Conservation (phyloP, 73 alveolate species). For the Durusdinium trenchii region DNA sequence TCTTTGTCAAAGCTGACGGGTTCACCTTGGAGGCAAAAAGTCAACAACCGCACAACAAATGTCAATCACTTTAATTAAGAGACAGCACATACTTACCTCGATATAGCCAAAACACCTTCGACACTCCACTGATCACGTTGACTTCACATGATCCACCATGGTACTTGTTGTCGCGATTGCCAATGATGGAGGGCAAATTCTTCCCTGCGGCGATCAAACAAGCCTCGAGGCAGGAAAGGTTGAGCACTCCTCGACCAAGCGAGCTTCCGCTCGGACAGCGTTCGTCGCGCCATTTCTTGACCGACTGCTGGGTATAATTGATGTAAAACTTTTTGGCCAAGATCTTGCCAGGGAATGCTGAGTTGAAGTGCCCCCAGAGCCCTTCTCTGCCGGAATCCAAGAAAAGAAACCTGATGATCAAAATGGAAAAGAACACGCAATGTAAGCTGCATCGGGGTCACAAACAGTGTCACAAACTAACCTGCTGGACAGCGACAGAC, state of each 20-base stretch:
- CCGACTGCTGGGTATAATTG: not conserved
- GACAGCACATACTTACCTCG: too few relatives aligned
- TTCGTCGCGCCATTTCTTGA: not conserved
- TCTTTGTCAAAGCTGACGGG: not conserved
- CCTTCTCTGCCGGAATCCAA: slow-evolving; percentile 19
- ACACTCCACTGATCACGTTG: not conserved
- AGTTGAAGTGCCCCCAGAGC: not conserved
- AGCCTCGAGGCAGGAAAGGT: not conserved
- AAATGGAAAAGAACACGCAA: not conserved
- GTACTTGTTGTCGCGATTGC: slow-evolving; percentile 21
- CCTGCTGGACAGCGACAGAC: not conserved
- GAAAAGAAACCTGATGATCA: not conserved
- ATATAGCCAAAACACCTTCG: too few relatives aligned
- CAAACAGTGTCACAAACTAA: too few relatives aligned
- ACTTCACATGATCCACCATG: not conserved
- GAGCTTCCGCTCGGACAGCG: not conserved
- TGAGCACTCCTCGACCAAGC: not conserved
- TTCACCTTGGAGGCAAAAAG: too few relatives aligned
- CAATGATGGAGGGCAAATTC: not conserved
- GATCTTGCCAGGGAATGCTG: not conserved
- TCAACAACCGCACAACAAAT: too few relatives aligned
- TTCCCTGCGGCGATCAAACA: not conserved
- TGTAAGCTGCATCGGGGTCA: too few relatives aligned
- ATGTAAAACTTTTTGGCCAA: not conserved
- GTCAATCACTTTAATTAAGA: too few relatives aligned